phyloP scores from a whole-genome alignment of 148 eudicot species.

The Persicaria maculosa region DNA sequence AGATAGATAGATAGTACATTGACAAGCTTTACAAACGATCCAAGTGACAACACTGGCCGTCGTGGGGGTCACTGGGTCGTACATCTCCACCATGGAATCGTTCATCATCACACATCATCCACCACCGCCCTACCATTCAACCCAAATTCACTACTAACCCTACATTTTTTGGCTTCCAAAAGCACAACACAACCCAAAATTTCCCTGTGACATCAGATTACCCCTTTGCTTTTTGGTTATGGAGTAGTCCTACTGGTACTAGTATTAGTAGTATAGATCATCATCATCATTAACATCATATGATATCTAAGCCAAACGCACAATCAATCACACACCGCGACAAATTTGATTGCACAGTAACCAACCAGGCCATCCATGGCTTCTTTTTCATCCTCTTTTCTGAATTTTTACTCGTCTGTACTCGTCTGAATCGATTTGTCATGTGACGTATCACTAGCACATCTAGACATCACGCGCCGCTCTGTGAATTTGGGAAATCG shows the following conservation, averaged over 20 bases:
- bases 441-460: conserved; percentile 10
- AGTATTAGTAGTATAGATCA: background rate
- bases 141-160: background rate
- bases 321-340: conserved; percentile 5
- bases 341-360: background rate
- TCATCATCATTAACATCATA: background rate
- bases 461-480: conserved; percentile 10
- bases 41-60: conserved; percentile 1
- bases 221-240: background rate
- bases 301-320: background rate
- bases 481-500: background rate
- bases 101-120: conserved; percentile 6
- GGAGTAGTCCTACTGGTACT: background rate
- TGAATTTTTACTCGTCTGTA: background rate
- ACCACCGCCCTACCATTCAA: background rate
- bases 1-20: background rate
- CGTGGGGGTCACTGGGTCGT: conserved; percentile 4
- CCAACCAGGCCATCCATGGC: background rate
- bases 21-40: conserved; percentile 6
- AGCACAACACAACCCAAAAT: background rate
- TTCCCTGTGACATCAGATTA: background rate
- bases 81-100: background rate
- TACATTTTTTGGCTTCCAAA: conserved; percentile 2
- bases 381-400: conserved; percentile 1
- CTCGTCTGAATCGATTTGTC: conserved; percentile 1